A percentile compares a stretch with the other conserved stretches of the same genome.
These are phyloP conservation scores for Turnera subulata DNA, from an alignment of 345 rosid genomes.

Conservation along the genomic window DNA sequence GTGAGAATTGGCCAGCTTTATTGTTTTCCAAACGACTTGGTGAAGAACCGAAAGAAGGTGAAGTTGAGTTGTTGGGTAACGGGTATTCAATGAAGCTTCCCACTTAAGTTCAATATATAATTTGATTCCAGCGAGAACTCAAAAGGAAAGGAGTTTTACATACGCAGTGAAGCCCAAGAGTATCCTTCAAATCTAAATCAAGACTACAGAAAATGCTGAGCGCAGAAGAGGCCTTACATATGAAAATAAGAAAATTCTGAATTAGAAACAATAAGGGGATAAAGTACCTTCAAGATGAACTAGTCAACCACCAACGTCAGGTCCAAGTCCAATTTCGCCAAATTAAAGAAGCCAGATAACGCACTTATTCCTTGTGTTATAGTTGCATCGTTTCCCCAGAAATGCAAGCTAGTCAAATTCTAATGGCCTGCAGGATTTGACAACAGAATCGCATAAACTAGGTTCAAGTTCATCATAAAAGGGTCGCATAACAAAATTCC, in stretches of 20 bases:
- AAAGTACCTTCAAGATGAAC: conserved; percentile 60
- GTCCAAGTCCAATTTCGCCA: conserved; percentile 80
- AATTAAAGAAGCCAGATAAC: conserved; percentile 61
- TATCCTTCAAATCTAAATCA: not conserved
- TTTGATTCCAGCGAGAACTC: no score
- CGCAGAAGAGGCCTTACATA: not conserved
- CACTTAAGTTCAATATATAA: no score
- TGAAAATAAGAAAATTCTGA: not conserved
- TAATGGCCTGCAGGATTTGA: conserved; percentile 50
- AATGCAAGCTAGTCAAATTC: conserved; percentile 69
- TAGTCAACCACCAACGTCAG: conserved; percentile 70
- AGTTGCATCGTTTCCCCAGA: conserved; percentile 59
- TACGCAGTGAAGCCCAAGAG: no score
- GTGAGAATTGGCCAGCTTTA: no score
- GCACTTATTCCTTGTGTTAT: conserved; percentile 66
- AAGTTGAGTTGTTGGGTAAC: no score
- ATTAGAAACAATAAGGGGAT: not conserved
- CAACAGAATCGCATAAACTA: not conserved
- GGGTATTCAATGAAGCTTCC: no score
- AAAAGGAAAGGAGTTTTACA: no score
- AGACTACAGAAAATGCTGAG: not conserved
- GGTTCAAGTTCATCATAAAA: no score
- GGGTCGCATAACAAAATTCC: no score
- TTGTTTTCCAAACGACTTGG: no score
- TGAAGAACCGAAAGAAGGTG: no score